Evolutionary conservation across 1,284 basidiomycete species (phyloP), one percentile per base, ranked within the genome.

Genomic region (Malassezia vespertilionis): DNA sequence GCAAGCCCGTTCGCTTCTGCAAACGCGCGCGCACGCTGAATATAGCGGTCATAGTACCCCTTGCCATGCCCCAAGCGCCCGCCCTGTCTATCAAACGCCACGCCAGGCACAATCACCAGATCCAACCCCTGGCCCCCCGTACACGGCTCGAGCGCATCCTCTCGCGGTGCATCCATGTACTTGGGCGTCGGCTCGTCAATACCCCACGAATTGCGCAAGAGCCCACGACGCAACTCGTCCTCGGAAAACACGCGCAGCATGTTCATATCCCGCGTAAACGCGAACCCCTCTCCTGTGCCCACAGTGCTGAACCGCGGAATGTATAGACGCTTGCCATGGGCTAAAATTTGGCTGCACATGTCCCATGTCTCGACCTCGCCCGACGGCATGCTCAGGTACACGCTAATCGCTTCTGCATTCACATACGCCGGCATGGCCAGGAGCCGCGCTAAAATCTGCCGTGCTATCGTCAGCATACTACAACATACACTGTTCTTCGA

Each of bases 31-130:
- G 34, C 35, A 15, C 24, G 12, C 18, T 15, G 24, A 5, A 71
- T 39, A 47, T 72, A 72, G 24, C 71, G 65, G 50, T 74, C 73
- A 50, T 74, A 74, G 61, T 73, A 74, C 1, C 73, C 73, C 33
- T 71, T 60, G 15, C 73, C 73, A 44, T 74, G 72, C 2, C 73
- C 73, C 0, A 74, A 47, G 8, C 73, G 52, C n/a, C 66, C 65
- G 11, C 64, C 61, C 2, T 53, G 26, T 26, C 40, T 24, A 44
- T 74, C 73, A 42, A 73, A 74, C 0, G 70, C 70, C 5, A 74
- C 56, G 12, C 71, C 72, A 0, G 73, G 73, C 2, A 71, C 61
- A 7, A 74, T 56, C 32, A 74, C 71, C n/a, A 74, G 53, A 42
- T 74, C 73, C 5, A 74, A 57, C 0, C 72, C 72, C 4, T 59